A percentile compares a stretch with the other conserved stretches of the same genome.
phyloP scores from a whole-genome alignment of 305 asterid genomes.

The Fraxinus velutina region DNA sequence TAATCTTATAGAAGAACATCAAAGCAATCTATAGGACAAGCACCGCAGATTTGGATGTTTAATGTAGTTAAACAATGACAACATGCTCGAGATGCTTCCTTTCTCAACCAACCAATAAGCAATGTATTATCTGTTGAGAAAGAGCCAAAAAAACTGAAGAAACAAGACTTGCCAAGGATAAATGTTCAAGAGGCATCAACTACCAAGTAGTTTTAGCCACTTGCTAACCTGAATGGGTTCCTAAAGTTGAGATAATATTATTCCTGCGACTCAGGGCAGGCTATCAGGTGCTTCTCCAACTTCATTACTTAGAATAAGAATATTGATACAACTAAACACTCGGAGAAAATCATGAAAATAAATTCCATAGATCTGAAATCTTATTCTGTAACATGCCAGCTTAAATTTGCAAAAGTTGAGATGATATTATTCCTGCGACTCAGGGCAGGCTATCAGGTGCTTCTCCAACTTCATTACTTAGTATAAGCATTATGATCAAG shows the following conservation, averaged over 20 bases:
- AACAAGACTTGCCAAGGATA: conserved; percentile 17
- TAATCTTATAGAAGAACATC: background rate
- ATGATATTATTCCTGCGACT: no score
- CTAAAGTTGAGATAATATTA: conserved; percentile 4
- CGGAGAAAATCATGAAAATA: background rate
- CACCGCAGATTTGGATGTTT: background rate
- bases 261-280: conserved; percentile 7
- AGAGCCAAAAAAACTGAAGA: conserved; percentile 13
- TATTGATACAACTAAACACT: background rate
- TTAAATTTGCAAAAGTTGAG: background rate
- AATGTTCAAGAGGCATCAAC: conserved; percentile 18
- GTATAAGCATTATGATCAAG: background rate
- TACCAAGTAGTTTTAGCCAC: conserved; percentile 14
- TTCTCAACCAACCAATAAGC: background rate
- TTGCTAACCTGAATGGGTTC: conserved; percentile 11
- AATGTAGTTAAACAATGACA: background rate
- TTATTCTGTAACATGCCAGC: background rate
- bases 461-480: no score
- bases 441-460: no score
- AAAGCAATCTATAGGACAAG: conserved; percentile 5
- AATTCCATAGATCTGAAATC: background rate
- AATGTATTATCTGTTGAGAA: background rate
- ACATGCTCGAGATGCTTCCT: background rate
- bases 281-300: conserved; percentile 18
- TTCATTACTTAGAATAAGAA: background rate